Base-by-base conservation (phyloP, 2,329 filamentous ascomycete genomes). In the Pseudogymnoascus sp. region DNA sequence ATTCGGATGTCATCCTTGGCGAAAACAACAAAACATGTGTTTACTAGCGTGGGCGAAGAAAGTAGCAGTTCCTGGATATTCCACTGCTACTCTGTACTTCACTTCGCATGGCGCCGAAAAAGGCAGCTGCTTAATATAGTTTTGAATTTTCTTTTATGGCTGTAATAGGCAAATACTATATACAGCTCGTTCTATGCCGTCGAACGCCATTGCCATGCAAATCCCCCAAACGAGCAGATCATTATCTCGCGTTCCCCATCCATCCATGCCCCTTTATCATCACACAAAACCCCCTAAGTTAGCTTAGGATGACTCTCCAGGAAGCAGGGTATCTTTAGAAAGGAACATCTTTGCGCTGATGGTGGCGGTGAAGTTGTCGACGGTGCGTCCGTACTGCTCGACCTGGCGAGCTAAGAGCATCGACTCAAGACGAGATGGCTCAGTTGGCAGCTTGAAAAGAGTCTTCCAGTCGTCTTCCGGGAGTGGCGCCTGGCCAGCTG, bases 401-500 rank as follows among this genome's bases (percentile, higher is more conserved):
- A 97, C 92, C 80, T 99, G 94, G 77, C 92, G 86, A 66, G 90
- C 92, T 76, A 97, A 96, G 73, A 99, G 82, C 84, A 99, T 90
- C 68, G 89, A 91, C 80, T 97, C 93, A 69, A 97, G 80, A 68
- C 93, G 83, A 78, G 89, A 96, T 62, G 94, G 93, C 80, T 97
- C 93, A 74, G 91, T 88, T 25, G 94, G 94, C 69, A 99, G 84
- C 85, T 99, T 99, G 85, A 97, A 99, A 70, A 97, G 83, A 74
- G 91, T 88, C 79, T 96, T 91, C 92, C 92, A 99, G 82, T 99
- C 94, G 72, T 97, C 93, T 80, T 99, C 94, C 38, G 94, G 92
- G 59, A 97, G 84, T 38, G 86, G 86, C 41, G 88, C 76, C 78
- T 97, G 92, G 83, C 97, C 97, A 69, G 93, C 89, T 38, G 91